Base-by-base conservation (phyloP, 768 basidiomycete genomes). In the Calocera viscosa region DNA sequence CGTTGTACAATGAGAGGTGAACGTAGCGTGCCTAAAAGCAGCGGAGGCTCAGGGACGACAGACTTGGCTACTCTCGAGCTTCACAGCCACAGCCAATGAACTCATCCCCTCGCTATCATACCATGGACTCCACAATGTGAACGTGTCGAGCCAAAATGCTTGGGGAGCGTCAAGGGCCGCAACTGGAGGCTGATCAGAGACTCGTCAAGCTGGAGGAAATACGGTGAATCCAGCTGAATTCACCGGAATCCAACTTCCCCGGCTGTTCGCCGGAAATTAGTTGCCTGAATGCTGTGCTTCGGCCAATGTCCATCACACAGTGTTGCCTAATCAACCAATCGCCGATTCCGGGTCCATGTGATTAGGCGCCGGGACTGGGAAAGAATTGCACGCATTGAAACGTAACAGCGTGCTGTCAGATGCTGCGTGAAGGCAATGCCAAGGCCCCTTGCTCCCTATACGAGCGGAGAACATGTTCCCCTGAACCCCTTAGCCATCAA, bases 211-310 rank as follows among this genome's bases (percentile, higher is more conserved):
- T n/a, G n/a, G n/a, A n/a, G n/a, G n/a, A n/a, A n/a, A n/a, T n/a
- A n/a, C n/a, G n/a, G n/a, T n/a, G n/a, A n/a, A n/a, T n/a, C n/a
- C n/a, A n/a, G n/a, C n/a, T n/a, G n/a, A n/a, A n/a, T n/a, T 47
- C 8, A 7, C 43, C 43, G 43, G 43, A 47, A 19, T 8, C 19
- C 24, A 19, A 47, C 24, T 47, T 7, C 19, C 8, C 7, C 43
- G 43, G 8, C 43, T 47, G 8, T 8, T 7, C 43, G 16, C 24
- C 43, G 43, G 43, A 47, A 47, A 24, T 8, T 19, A 47, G 43
- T 47, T 24, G 24, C 24, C 43, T 47, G 43, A 47, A 60, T 26
- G 53, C 53, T 60, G 53, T 60, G 53, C 53, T 60, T 24, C 43
- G 19, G 43, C 35, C 35, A 38, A 38, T 38, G 14, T 8, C 19